phyloP scores from a whole-genome alignment of 2,329 filamentous ascomycete species.

The Colletotrichum sp. region DNA sequence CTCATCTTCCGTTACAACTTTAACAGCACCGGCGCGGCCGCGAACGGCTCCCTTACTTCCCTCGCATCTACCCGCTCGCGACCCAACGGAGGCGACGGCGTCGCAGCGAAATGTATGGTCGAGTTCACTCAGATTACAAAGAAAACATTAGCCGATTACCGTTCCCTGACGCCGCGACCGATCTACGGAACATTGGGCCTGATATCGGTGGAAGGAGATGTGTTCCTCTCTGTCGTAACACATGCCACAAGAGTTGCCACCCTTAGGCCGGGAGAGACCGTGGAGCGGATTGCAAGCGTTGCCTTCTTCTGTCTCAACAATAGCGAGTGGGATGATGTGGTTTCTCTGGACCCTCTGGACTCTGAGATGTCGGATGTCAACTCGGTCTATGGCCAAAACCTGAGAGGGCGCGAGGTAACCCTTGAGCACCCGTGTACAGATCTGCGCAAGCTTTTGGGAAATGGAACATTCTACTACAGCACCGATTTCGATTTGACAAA shows the following conservation, averaged over 20 bases:
- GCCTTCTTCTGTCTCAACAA: constrained; percentile 94
- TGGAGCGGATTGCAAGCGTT: constrained; percentile 85
- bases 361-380: constrained; percentile 51
- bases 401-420: constrained; percentile 71
- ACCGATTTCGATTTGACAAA: constrained; percentile 98
- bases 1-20: constrained; percentile 84
- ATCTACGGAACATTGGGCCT: constrained; percentile 88
- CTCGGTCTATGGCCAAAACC: constrained; percentile 53
- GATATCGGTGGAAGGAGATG: constrained; percentile 81
- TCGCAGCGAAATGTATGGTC: constrained; percentile 78
- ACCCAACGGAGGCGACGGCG: constrained; percentile 43
- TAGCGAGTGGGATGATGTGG: constrained; percentile 82
- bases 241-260: constrained; percentile 79
- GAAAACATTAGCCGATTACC: constrained; percentile 76
- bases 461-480: constrained; percentile 97
- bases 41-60: constrained; percentile 64
- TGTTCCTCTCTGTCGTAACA: constrained; percentile 91
- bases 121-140: constrained; percentile 75
- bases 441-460: constrained; percentile 88
- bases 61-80: constrained; percentile 51
- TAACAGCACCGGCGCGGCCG: constrained; percentile 62
- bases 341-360: constrained; percentile 59
- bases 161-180: constrained; percentile 73
- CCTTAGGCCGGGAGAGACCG: constrained; percentile 84
- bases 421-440: constrained; percentile 90